Conservation (phyloP, 202 grass and related monocot genomes). For the Saccharum hybrid region DNA sequence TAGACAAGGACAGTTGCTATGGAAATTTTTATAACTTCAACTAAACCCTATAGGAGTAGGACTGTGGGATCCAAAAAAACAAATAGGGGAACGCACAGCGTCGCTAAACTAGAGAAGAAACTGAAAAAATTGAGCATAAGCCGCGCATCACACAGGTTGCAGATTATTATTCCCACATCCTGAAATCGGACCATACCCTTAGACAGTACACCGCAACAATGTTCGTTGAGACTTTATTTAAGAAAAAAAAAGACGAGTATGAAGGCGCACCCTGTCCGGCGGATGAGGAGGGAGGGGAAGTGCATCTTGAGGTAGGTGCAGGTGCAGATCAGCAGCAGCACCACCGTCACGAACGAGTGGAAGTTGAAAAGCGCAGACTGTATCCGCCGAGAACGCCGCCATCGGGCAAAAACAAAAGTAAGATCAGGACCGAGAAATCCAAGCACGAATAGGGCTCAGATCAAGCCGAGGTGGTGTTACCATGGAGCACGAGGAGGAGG, state of each 20-base stretch:
- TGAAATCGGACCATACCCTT: background rate
- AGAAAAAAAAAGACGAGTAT: background rate
- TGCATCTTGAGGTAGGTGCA: constrained; percentile 87
- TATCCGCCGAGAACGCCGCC: background rate
- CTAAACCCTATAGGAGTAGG: background rate
- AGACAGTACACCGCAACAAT: background rate
- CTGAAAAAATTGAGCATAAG: background rate
- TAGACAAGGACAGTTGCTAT: background rate
- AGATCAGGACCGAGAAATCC: background rate
- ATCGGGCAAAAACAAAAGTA: background rate
- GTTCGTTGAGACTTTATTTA: background rate
- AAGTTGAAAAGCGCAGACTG: constrained; percentile 91
- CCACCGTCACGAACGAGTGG: constrained; percentile 78
- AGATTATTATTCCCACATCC: background rate
- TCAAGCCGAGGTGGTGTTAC: constrained; percentile 7
- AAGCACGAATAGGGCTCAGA: background rate
- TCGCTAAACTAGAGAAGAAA: background rate
- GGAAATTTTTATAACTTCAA: background rate
- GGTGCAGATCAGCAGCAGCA: constrained; percentile 81
- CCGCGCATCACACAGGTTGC: background rate
- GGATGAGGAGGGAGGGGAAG: constrained; percentile 72
- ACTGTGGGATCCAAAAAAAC: background rate
- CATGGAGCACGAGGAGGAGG: background rate
- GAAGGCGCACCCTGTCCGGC: constrained; percentile 59
- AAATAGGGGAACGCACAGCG: background rate